A percentile compares a stretch with the other conserved stretches of the same genome.
These are phyloP conservation scores for Pharus latifolius DNA, from an alignment of 176 grass and related monocot genomes.

Conservation along the genomic window DNA sequence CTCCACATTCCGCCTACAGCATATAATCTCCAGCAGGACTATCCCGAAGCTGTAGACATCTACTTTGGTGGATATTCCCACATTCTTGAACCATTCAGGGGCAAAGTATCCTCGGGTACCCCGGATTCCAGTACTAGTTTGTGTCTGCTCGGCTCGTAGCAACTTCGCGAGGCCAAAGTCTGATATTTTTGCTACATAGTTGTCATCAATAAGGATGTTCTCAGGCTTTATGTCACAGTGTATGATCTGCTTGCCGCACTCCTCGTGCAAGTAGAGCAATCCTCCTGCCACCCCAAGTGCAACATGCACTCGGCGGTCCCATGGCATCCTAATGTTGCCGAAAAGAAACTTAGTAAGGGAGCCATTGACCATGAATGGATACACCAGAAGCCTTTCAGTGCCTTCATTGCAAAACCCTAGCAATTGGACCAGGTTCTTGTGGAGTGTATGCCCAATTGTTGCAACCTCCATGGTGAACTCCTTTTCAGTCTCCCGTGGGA, in stretches of 20 bases:
- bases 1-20: conserved; percentile 14
- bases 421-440: conserved; percentile 15
- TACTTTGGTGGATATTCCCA: conserved; percentile 15
- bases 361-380: conserved; percentile 25
- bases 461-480: conserved; percentile 16
- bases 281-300: conserved; percentile 11
- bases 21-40: conserved; percentile 25
- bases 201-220: conserved; percentile 23
- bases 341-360: conserved; percentile 11
- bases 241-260: conserved; percentile 24
- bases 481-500: background rate
- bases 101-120: conserved; percentile 28
- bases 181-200: background rate
- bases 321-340: background rate
- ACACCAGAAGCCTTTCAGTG: conserved; percentile 18
- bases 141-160: conserved; percentile 12
- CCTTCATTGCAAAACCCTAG: conserved; percentile 11
- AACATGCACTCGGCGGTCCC: conserved; percentile 5
- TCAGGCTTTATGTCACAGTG: conserved; percentile 35
- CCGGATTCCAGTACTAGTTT: conserved; percentile 12
- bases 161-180: conserved; percentile 34
- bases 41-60: conserved; percentile 25
- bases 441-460: conserved; percentile 9
- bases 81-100: conserved; percentile 32
- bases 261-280: conserved; percentile 25